Evolutionary conservation across 495 filamentous ascomycete genomes (phyloP).

Genomic region (Hypomontagnella monticulosa): DNA sequence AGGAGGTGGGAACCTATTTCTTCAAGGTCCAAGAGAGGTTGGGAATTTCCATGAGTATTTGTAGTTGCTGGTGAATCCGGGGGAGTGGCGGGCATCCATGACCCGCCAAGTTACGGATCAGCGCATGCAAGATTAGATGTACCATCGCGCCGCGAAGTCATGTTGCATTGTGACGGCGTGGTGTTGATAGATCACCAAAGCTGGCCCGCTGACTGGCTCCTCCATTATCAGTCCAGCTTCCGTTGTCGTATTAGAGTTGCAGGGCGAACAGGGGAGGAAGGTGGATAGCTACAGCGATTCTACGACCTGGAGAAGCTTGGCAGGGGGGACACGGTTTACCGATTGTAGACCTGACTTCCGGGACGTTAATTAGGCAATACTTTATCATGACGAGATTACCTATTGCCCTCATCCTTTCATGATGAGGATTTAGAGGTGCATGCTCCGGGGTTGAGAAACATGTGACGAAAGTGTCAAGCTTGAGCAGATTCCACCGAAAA

Average conservation of each 20-base stretch:
- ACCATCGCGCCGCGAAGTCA: slow-evolving; percentile 28
- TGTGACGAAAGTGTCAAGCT: neutral
- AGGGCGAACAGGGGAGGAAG: slow-evolving; percentile 18
- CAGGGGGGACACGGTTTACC: slow-evolving; percentile 33
- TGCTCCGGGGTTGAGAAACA: neutral
- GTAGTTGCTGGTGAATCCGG: slow-evolving; percentile 25
- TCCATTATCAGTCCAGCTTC: slow-evolving; percentile 30
- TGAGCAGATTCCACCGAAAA: neutral
- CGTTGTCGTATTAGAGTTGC: slow-evolving; percentile 37
- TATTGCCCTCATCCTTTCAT: slow-evolving; percentile 2
- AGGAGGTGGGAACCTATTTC: slow-evolving; percentile 13
- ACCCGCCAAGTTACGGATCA: slow-evolving; percentile 18
- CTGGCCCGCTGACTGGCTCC: slow-evolving; percentile 11
- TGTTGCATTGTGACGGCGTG: slow-evolving; percentile 29
- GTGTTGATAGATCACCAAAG: slow-evolving; percentile 21
- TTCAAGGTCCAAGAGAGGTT: neutral
- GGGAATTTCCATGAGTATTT: slow-evolving; percentile 33
- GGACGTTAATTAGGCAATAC: slow-evolving; percentile 21
- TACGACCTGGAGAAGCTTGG: slow-evolving; percentile 41
- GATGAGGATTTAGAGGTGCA: neutral
- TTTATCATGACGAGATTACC: slow-evolving; percentile 34
- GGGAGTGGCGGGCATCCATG: slow-evolving; percentile 6
- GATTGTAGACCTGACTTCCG: slow-evolving; percentile 14
- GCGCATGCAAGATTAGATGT: slow-evolving; percentile 38
- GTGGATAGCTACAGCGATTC: slow-evolving; percentile 30